Conservation (phyloP, 2,329 filamentous ascomycete species). For the Xylaria sp. region DNA sequence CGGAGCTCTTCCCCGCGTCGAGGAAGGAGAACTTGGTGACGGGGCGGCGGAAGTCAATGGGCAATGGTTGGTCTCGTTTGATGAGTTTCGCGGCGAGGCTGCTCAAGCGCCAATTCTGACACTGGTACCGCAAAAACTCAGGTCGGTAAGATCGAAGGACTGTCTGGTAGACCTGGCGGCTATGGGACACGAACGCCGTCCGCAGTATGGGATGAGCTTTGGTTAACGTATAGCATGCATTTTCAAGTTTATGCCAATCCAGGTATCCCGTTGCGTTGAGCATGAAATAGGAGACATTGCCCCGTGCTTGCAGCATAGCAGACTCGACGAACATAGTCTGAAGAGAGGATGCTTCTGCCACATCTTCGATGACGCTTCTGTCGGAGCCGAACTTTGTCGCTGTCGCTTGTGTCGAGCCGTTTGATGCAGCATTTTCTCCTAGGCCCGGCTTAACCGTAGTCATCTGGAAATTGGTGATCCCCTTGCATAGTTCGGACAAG, state of each 20-base stretch:
- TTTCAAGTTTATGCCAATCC: slow-evolving; percentile 55
- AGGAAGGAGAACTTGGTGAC: slow-evolving; percentile 62
- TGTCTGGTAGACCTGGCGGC: slow-evolving; percentile 60
- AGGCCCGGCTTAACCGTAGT: slow-evolving; percentile 28
- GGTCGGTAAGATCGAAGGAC: slow-evolving; percentile 56
- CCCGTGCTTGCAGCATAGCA: slow-evolving; percentile 55
- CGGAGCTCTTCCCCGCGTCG: slow-evolving; percentile 59
- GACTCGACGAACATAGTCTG: slow-evolving; percentile 61
- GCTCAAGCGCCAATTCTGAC: slow-evolving; percentile 53
- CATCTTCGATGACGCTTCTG: slow-evolving; percentile 56
- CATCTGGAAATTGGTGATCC: slow-evolving; percentile 42
- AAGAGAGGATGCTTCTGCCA: slow-evolving; percentile 59
- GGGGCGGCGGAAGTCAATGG: slow-evolving; percentile 55
- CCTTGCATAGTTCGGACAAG: slow-evolving; percentile 58
- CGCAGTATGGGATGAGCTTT: slow-evolving; percentile 62
- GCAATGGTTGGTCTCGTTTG: slow-evolving; percentile 54
- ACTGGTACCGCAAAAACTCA: slow-evolving; percentile 57
- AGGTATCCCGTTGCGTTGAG: slow-evolving; percentile 59
- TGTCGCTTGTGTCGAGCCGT: slow-evolving; percentile 54
- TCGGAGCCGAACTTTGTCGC: slow-evolving; percentile 56
- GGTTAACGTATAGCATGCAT: slow-evolving; percentile 57
- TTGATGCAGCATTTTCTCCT: slow-evolving; percentile 36
- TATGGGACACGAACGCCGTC: slow-evolving; percentile 62
- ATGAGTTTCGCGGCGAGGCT: slow-evolving; percentile 54
- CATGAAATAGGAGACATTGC: slow-evolving; percentile 59